Percentiles rank a stretch among this genome's conserved stretches.
phyloP scores from a whole-genome alignment of 148 eudicot genomes.

The Drosera capensis region DNA sequence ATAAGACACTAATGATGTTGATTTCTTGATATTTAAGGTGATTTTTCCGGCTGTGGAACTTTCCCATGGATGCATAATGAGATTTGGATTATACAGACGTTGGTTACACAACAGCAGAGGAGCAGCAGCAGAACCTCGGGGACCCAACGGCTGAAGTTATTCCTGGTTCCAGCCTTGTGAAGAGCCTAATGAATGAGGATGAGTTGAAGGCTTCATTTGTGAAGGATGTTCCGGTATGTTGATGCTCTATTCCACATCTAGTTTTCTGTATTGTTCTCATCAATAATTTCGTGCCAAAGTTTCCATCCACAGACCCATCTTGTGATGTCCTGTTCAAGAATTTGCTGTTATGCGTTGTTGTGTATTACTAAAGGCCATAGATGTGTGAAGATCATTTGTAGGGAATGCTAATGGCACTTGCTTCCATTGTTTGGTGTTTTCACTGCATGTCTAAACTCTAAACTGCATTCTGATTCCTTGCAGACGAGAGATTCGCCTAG shows the following conservation, averaged over 20 bases:
- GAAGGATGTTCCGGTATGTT: slow-evolving; percentile 54
- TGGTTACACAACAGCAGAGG: slow-evolving; percentile 26
- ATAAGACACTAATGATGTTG: too few relatives aligned
- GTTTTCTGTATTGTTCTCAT: background rate
- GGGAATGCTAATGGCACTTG: too few relatives aligned
- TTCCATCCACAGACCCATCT: too few relatives aligned
- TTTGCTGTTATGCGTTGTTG: too few relatives aligned
- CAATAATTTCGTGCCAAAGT: background rate
- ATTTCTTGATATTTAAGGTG: background rate
- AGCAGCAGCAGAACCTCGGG: slow-evolving; percentile 51
- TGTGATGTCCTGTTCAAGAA: too few relatives aligned
- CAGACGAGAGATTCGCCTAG: slow-evolving; percentile 61
- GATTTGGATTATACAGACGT: slow-evolving; percentile 23
- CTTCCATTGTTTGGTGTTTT: background rate
- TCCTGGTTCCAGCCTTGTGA: slow-evolving; percentile 38
- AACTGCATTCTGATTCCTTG: slow-evolving; percentile 6
- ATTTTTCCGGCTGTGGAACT: background rate
- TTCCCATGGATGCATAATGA: background rate
- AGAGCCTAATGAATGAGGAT: slow-evolving; percentile 52
- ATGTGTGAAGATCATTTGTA: too few relatives aligned
- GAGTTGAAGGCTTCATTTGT: slow-evolving; percentile 53
- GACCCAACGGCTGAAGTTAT: slow-evolving; percentile 43
- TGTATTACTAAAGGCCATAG: too few relatives aligned
- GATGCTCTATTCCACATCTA: background rate
- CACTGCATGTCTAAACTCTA: background rate